Evolutionary conservation across 352 stramenopile species (phyloP).

Genomic region (Pythium apleroticum): DNA sequence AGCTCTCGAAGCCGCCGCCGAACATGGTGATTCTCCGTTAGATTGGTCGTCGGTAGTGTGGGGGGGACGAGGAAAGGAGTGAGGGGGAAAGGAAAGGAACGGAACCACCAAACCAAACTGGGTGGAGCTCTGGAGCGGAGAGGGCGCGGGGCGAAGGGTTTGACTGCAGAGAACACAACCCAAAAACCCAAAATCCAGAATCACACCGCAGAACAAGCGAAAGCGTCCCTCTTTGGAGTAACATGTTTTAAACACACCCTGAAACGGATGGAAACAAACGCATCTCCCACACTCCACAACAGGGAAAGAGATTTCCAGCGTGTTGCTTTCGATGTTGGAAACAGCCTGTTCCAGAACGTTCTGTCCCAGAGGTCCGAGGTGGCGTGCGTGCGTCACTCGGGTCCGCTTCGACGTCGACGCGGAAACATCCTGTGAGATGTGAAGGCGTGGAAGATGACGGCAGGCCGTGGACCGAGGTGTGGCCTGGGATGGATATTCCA

Average conservation of each 20-base stretch:
- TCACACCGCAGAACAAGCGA: background rate
- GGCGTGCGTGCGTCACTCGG: slow-evolving; percentile 1
- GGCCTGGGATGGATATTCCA: no score
- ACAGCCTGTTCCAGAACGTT: slow-evolving; percentile 22
- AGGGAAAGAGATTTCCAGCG: background rate
- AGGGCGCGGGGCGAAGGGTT: background rate
- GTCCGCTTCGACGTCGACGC: background rate
- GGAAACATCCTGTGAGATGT: background rate
- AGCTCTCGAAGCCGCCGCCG: slow-evolving; percentile 83
- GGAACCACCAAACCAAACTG: slow-evolving; percentile 17
- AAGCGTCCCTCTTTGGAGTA: slow-evolving; percentile 7
- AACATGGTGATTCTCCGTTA: slow-evolving; percentile 54
- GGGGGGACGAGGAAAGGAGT: slow-evolving; percentile 17
- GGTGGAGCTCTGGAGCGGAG: slow-evolving; percentile 15
- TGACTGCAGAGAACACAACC: slow-evolving; percentile 3
- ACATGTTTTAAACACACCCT: slow-evolving; percentile 19
- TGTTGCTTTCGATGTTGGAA: slow-evolving; percentile 20
- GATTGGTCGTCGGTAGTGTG: slow-evolving; percentile 16
- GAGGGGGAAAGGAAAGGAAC: slow-evolving; percentile 21
- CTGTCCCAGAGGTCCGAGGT: slow-evolving; percentile 8
- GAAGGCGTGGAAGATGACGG: background rate
- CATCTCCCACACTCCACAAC: background rate
- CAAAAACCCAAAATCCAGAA: slow-evolving; percentile 29
- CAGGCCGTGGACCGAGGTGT: no score
- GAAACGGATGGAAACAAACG: slow-evolving; percentile 12